These are phyloP conservation scores for Termitomyces sp. DNA, from an alignment of 768 basidiomycete species.

Conservation along the genomic window DNA sequence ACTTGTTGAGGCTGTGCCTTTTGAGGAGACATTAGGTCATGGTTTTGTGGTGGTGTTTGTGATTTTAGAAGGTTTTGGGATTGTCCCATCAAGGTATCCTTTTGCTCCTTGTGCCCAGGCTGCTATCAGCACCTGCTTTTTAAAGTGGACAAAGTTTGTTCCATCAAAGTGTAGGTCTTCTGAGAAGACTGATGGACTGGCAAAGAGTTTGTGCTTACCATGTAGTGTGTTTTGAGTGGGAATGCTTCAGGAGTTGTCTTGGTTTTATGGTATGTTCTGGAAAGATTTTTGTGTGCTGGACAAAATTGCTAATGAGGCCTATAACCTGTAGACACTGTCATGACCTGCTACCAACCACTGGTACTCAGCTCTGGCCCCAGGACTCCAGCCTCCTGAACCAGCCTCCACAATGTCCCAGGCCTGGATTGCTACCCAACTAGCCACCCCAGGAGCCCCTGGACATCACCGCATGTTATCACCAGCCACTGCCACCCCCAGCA, in stretches of 20 bases:
- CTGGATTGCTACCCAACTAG: too few relatives aligned
- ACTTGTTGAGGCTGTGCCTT: background rate
- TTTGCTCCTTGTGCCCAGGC: conserved; percentile 6
- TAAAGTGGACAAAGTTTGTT: conserved; percentile 12
- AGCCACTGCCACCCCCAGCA: too few relatives aligned
- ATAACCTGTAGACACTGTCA: background rate
- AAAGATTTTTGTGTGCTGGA: too few relatives aligned
- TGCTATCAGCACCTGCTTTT: conserved; percentile 2
- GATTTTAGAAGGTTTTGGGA: background rate
- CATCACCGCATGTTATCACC: too few relatives aligned
- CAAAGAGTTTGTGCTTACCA: background rate
- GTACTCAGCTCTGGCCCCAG: too few relatives aligned
- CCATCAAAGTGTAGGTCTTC: conserved; percentile 17
- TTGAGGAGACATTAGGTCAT: too few relatives aligned
- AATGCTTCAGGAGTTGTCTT: background rate
- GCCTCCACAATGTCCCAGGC: too few relatives aligned
- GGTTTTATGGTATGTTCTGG: too few relatives aligned
- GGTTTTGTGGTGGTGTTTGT: background rate
- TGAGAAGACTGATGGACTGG: conserved; percentile 13
- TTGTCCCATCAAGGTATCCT: conserved; percentile 18
- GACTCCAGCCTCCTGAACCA: too few relatives aligned
- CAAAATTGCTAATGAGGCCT: background rate
- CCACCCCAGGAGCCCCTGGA: too few relatives aligned
- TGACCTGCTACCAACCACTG: too few relatives aligned
- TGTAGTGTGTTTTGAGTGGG: background rate